Evolutionary conservation across 2,329 filamentous ascomycete species (phyloP).

Genomic region (Lachnellula cervina): DNA sequence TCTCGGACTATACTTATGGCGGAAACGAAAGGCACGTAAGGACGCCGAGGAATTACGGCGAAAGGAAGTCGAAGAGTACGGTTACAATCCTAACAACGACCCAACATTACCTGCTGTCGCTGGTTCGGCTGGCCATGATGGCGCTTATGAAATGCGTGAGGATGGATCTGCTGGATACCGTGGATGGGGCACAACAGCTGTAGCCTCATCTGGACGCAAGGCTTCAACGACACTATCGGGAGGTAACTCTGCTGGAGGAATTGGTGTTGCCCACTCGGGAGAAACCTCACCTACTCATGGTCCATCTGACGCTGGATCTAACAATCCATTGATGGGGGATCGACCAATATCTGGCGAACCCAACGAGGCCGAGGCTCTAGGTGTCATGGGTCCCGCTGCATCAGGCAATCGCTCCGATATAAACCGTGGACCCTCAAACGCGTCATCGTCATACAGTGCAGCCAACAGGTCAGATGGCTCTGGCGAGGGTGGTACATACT

Average conservation of each 20-base stretch:
- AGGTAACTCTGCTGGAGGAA: slow-evolving; percentile 49
- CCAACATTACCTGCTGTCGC: slow-evolving; percentile 63
- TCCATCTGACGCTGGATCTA: slow-evolving; percentile 64
- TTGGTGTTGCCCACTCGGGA: slow-evolving; percentile 67
- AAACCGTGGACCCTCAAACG: slow-evolving; percentile 86
- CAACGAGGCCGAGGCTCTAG: slow-evolving; percentile 73
- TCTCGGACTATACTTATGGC: slow-evolving; percentile 77
- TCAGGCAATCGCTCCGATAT: slow-evolving; percentile 66
- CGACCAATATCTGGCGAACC: slow-evolving; percentile 57
- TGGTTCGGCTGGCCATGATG: slow-evolving; percentile 40
- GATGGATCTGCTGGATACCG: slow-evolving; percentile 76
- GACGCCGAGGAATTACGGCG: slow-evolving; percentile 80
- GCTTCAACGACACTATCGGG: slow-evolving; percentile 86
- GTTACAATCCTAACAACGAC: slow-evolving; percentile 96
- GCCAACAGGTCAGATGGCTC: slow-evolving; percentile 69
- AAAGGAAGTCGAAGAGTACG: slow-evolving; percentile 96
- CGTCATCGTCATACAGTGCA: slow-evolving; percentile 90
- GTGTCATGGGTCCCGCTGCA: slow-evolving; percentile 70
- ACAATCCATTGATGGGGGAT: slow-evolving; percentile 57
- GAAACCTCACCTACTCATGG: slow-evolving; percentile 63
- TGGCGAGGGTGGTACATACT: slow-evolving; percentile 44
- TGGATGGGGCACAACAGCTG: slow-evolving; percentile 81
- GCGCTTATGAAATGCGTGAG: slow-evolving; percentile 71
- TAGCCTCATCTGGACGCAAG: slow-evolving; percentile 69
- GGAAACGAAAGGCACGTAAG: slow-evolving; percentile 80